Evolutionary conservation across 768 basidiomycete genomes (phyloP), one percentile per base, ranked within the genome.

Genomic region (Tricholoma furcatifolium): DNA sequence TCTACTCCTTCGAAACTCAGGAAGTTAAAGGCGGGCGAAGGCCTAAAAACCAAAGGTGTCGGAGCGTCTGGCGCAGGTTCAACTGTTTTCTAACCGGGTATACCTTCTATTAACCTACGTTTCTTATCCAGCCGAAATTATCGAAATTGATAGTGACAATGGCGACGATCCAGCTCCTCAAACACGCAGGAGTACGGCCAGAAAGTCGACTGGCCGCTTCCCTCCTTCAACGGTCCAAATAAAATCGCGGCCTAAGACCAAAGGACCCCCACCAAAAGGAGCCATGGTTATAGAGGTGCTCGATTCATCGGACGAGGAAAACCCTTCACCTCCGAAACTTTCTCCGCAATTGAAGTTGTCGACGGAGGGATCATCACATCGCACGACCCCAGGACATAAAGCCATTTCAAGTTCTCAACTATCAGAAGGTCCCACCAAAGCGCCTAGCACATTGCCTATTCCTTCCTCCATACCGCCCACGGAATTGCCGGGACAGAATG

Each of bases 121-220:
- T 27, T n/a, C n/a, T n/a, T n/a, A n/a, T n/a, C n/a, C n/a, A n/a
- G 24, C 20, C 3, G 48, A 54, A 8, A 38, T 54, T 17, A 58
- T 60, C 14, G 56, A 58, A 24, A n/a, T 60, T 35, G 49, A 40
- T 18, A 51, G 50, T n/a, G 50, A 51, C 23, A 36, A 38, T 40
- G 50, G 47, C 34, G 30, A 27, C 18, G 30, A 20, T 6, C 32
- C 32, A 12, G 34, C 32, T 38, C 47, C 24, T 17, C 0, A 32
- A 9, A 47, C 54, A n/a, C 31, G 47, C 46, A 51, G 41, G 20
- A 9, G 12, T 14, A 45, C 18, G 23, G 6, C 14, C 30, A 47
- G 34, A 20, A 47, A 43, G 12, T 35, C 40, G 15, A 10, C 10
- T 43, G 32, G 14, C 15, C 18, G 18, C 18, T 47, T 43, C 17